Base-by-base conservation (phyloP, 495 filamentous ascomycete genomes). In the Penicillium atrosanguineum region DNA sequence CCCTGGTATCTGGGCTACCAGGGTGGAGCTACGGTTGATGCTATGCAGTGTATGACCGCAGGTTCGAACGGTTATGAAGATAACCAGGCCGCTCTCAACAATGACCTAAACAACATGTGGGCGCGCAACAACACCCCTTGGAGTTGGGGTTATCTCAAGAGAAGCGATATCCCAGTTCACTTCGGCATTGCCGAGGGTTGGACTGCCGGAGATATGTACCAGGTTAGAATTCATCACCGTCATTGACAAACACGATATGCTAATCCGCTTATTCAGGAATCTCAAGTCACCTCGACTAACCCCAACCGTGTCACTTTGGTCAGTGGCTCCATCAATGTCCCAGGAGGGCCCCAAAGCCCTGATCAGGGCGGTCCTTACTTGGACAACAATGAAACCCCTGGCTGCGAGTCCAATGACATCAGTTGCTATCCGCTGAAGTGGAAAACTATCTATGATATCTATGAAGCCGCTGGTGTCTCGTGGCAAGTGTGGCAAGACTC, bases 151-250 rank as follows among this genome's bases (percentile, higher is more conserved):
- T 75, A 81, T 51, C 68, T 71, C 52, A 75, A 75, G 44, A 63
- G 75, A 8, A 50, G 64, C 6, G 79, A 83, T 48, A 70, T 83
- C 28, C 79, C 79, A 0, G 69, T 81, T 21, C 79, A 83, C 14
- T 83, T 74, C 62, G 72, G 72, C 14, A 74, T 81, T 62, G 79
- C 79, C 0, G 79, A 83, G 48, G 76, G 65, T 7, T 83, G 76
- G 73, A 79, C 77, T 4, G 59, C 77, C 18, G 78, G 70, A 14
- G 79, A 83, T 55, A 83, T 83, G 79, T 83, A 83, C 50, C 79
- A 78, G 62, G 74, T 73, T 37, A 26, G 43, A 34, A 4, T 5
- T 45, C 6, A 23, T 19, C 7, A 36, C 8, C 1, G 4, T 9
- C 14, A 42, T 4, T 5, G 38, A 15, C 26, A 14, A 0, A 19